Evolutionary conservation across 352 stramenopile genomes (phyloP), one percentile per base, ranked within the genome.

Genomic region (Globisporangium nagaii): DNA sequence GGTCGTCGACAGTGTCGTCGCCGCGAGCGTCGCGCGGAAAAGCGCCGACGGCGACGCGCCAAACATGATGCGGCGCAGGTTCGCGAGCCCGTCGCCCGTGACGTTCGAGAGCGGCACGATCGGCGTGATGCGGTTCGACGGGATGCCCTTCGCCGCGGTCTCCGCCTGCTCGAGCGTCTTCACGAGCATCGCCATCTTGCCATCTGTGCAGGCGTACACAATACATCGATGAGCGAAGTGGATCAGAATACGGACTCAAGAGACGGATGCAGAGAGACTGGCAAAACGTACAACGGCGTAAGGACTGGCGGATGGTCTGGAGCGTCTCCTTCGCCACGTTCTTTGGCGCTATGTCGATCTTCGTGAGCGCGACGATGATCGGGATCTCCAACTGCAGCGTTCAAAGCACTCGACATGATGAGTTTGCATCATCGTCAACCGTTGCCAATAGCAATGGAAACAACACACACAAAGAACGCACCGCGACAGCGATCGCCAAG

Each of bases 61-160:
- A 58, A 55, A 88, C 49, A 86, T 77, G 67, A 90, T 86, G 50
- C 76, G 77, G 20, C 79, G 71, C 28, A 94, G 47, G 48, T 94
- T 94, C 11, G 73, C 68, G 40, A 94, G 63, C 0, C 96, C 96
- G 53, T 98, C 86, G 20, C 97, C 97, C 11, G 95, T 99, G 10
- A 99, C 97, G 74, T 97, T 98, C 2, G 96, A 99, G 32, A 98
- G 93, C 10, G 96, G 89, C 66, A 99, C 85, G 54, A 99, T 97
- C 6, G 97, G 97, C 34, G 96, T 98, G 40, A 99, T 80, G 34
- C 92, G 81, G 63, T 96, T 96, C 31, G 81, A 95, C 27, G 80
- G 81, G 42, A 98, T 88, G 51, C 84, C 76, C 59, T 96, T 93
- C 5, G 88, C 88, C 10, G 93, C 91, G 1, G 84, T 90, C 36